These are phyloP conservation scores for Sordariomycetes sp. DNA, from an alignment of 2,329 filamentous ascomycete genomes.

Conservation along the genomic window DNA sequence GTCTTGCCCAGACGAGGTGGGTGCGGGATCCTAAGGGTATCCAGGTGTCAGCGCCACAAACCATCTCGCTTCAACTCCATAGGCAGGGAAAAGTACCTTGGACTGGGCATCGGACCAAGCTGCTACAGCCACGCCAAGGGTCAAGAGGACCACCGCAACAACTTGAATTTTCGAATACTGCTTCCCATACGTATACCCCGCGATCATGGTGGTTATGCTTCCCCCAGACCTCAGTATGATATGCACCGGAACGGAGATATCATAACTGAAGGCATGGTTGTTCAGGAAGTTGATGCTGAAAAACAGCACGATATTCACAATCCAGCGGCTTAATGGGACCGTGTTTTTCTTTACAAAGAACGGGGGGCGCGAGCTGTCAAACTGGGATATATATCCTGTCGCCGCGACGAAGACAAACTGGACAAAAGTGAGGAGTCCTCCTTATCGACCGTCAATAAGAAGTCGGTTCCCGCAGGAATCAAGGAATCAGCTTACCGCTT, in stretches of 20 bases:
- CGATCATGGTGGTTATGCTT: slow-evolving; percentile 86
- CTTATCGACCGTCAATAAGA: slow-evolving; percentile 25
- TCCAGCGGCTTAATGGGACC: slow-evolving; percentile 75
- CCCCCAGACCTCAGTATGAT: slow-evolving; percentile 93
- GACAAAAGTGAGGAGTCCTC: slow-evolving; percentile 76
- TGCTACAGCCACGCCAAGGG: slow-evolving; percentile 72
- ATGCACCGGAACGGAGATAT: slow-evolving; percentile 90
- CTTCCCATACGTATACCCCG: slow-evolving; percentile 81
- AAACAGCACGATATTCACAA: slow-evolving; percentile 80
- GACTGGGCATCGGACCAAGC: slow-evolving; percentile 80
- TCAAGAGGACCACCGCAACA: slow-evolving; percentile 69
- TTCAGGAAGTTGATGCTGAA: slow-evolving; percentile 92
- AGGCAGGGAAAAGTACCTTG: slow-evolving; percentile 46
- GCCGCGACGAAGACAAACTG: slow-evolving; percentile 77
- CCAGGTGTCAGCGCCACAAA: background rate
- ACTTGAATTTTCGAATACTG: slow-evolving; percentile 71
- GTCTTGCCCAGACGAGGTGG: slow-evolving; percentile 1
- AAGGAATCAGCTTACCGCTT: slow-evolving; percentile 47
- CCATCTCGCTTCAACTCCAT: background rate
- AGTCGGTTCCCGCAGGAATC: background rate
- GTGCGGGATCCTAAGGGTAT: slow-evolving; percentile 6
- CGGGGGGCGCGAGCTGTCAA: slow-evolving; percentile 52
- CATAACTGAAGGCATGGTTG: slow-evolving; percentile 94
- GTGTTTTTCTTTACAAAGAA: slow-evolving; percentile 65
- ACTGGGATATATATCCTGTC: slow-evolving; percentile 63